Base-by-base conservation (phyloP, 345 rosid species). In the Populus nigra region DNA sequence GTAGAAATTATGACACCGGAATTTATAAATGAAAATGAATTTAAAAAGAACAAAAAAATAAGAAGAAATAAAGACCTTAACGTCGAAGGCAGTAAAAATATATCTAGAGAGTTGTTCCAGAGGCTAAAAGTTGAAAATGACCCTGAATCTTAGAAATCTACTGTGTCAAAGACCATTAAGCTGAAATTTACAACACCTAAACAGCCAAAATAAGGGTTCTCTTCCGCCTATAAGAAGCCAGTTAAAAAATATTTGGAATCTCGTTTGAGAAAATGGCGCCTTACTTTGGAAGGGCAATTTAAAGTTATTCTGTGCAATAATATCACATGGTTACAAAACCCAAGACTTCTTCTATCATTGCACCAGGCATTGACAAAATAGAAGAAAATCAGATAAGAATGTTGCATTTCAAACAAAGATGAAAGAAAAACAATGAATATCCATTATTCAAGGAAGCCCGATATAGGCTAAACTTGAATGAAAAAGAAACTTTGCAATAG, bases 81-180 rank as follows among this genome's bases (percentile, higher is more conserved):
- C 62, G 23, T 43, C 27, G 71, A 41, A 61, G 22, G 33, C 53
- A 62, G 70, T 53, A 59, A 11, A 31, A 57, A 59, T 22, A 27
- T 39, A 65, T 35, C 70, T 65, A 63, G 41, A 49, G 45, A n/a
- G 35, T 66, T 55, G 71, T 62, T 62, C 74, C n/a, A 27, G 35
- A 70, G 73, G 22, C 65, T 36, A 27, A 7, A 36, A 76, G 77
- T 68, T 63, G 53, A 62, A 74, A 74, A 41, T 33, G 53, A 62
- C 69, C 68, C 36, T n/a, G 76, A 16, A 75, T 65, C 39, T 20
- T 38, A 29, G 13, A 18, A 36, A 62, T 27, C 71, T 62, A 31
- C 41, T 43, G 36, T n/a, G 16, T 55, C 65, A 0, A 8, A 73
- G 67, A 75, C n/a, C 41, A 71, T n/a, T 69, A 65, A 75, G 53